These are phyloP conservation scores for Delphinella strobiligena DNA, from an alignment of 2,329 filamentous ascomycete genomes.

Conservation along the genomic window DNA sequence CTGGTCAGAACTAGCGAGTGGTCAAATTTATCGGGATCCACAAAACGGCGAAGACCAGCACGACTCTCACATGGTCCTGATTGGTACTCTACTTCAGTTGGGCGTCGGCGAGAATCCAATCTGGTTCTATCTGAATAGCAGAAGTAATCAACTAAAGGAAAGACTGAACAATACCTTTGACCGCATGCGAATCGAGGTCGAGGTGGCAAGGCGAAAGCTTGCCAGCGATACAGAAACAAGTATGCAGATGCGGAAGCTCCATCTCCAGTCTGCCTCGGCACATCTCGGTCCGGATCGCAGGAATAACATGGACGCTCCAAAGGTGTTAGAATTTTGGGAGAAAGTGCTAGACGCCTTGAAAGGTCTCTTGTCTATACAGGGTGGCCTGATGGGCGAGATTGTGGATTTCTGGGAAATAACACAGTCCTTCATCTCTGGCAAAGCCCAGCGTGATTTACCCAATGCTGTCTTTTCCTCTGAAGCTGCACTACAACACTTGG, in stretches of 20 bases:
- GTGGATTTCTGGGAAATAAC: constrained; percentile 90
- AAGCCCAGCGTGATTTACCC: constrained; percentile 67
- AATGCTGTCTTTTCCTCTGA: constrained; percentile 38
- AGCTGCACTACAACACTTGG: constrained; percentile 69
- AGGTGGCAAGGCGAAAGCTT: constrained; percentile 73
- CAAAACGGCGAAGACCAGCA: constrained; percentile 39
- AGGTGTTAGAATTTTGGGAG: constrained; percentile 87
- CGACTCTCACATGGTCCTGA: constrained; percentile 87
- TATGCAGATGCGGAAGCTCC: constrained; percentile 55
- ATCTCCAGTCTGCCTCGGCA: constrained; percentile 60
- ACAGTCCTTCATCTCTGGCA: constrained; percentile 79
- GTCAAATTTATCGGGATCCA: constrained; percentile 40
- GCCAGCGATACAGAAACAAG: constrained; percentile 62
- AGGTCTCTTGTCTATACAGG: constrained; percentile 58
- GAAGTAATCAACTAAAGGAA: constrained; percentile 77
- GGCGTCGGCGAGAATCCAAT: constrained; percentile 94
- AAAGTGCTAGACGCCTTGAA: constrained; percentile 65
- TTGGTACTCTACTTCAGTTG: constrained; percentile 77
- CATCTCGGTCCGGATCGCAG: constrained; percentile 26
- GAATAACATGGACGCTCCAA: constrained; percentile 55
- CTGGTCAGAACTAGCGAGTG: constrained; percentile 67
- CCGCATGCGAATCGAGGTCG: constrained; percentile 81
- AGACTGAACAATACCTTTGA: constrained; percentile 74
- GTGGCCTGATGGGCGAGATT: constrained; percentile 77
- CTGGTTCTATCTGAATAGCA: constrained; percentile 86